phyloP scores from a whole-genome alignment of 768 basidiomycete species.

The Calvatia gigantea region DNA sequence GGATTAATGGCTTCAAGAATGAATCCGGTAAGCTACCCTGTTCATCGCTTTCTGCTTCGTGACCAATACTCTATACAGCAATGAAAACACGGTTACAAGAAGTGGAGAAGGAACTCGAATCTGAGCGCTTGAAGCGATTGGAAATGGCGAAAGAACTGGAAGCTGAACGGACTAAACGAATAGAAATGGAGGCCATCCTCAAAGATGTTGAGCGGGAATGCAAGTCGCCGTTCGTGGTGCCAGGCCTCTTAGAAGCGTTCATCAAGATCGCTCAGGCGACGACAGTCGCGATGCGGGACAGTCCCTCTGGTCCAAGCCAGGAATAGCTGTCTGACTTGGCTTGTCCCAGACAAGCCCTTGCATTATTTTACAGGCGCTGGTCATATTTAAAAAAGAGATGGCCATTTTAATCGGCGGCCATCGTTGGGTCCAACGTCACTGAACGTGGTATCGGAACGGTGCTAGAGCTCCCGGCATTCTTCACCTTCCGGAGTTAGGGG shows the following conservation, averaged over 20 bases:
- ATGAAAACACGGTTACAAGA: neutral
- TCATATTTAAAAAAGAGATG: neutral
- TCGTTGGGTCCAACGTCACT: slow-evolving; percentile 22
- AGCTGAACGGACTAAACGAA: slow-evolving; percentile 31
- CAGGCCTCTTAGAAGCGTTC: slow-evolving; percentile 53
- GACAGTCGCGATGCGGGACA: slow-evolving; percentile 22
- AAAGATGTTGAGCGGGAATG: slow-evolving; percentile 48
- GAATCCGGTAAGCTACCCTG: neutral
- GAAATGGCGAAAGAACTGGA: slow-evolving; percentile 28
- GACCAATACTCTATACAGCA: neutral
- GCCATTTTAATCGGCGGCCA: neutral
- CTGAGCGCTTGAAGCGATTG: neutral
- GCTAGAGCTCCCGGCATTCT: slow-evolving; percentile 29
- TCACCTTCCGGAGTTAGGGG: slow-evolving; percentile 34
- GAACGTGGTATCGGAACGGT: slow-evolving; percentile 40
- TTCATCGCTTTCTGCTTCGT: neutral
- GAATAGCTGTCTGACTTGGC: neutral
- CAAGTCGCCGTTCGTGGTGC: slow-evolving; percentile 51
- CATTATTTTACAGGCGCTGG: neutral
- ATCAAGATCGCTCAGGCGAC: slow-evolving; percentile 44
- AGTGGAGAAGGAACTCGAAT: neutral
- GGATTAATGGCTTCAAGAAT: neutral
- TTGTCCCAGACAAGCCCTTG: neutral
- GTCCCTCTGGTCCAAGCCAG: neutral
- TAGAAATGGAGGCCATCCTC: slow-evolving; percentile 42